These are phyloP conservation scores for Excoecaria cochinchinensis DNA, from an alignment of 345 rosid species.

Conservation along the genomic window DNA sequence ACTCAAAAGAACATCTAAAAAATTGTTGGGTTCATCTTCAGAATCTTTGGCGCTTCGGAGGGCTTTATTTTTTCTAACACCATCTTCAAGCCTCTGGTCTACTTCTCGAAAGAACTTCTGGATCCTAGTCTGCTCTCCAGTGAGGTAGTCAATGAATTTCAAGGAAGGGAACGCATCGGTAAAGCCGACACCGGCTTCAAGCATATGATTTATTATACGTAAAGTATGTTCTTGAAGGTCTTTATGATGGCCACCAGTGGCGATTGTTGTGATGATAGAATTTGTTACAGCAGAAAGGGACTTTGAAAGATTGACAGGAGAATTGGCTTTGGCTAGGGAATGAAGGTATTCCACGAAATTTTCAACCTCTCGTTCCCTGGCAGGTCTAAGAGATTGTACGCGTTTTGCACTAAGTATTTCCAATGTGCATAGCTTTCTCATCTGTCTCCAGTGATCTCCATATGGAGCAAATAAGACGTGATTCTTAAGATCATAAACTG, in stretches of 20 bases:
- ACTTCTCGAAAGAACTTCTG: neutral
- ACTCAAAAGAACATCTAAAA: neutral
- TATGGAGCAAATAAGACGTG: constrained; percentile 20
- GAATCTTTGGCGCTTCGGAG: neutral
- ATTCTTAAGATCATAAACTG: constrained; percentile 1
- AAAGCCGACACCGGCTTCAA: constrained; percentile 15
- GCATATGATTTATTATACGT: neutral
- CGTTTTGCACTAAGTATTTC: constrained; percentile 22
- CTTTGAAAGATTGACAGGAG: constrained; percentile 22
- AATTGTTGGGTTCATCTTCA: neutral
- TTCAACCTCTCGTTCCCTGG: constrained; percentile 21
- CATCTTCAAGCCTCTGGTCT: constrained; percentile 2
- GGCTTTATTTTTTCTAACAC: neutral
- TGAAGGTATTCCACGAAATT: constrained; percentile 5
- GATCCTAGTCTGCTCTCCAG: neutral
- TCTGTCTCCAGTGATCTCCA: constrained; percentile 29
- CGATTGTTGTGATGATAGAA: no score
- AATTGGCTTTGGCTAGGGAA: neutral
- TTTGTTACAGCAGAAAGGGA: constrained; percentile 1
- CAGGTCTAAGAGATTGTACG: constrained; percentile 18
- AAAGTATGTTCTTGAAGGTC: no score
- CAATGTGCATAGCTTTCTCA: constrained; percentile 17
- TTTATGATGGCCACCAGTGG: no score
- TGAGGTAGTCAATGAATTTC: neutral
- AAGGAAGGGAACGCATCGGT: constrained; percentile 22